These are phyloP conservation scores for Trichoderma virens DNA, from an alignment of 495 filamentous ascomycete species.

Conservation along the genomic window DNA sequence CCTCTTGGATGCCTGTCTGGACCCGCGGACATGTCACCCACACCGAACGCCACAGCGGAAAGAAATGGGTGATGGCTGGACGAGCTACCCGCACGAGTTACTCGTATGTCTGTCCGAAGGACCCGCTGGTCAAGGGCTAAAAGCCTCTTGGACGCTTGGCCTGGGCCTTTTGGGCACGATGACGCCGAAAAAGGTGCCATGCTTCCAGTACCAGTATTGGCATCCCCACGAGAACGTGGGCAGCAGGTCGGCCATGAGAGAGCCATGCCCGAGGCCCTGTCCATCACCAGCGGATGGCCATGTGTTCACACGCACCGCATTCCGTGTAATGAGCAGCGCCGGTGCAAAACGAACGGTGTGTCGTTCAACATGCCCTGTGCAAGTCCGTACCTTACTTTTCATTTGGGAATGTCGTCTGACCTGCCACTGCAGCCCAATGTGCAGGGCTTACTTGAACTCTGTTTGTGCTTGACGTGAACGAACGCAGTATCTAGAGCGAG, in stretches of 20 bases:
- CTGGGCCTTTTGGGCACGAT: not conserved
- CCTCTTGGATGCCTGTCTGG: not conserved
- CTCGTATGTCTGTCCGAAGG: too few species aligned
- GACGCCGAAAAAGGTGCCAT: not conserved
- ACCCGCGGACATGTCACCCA: slow-evolving; percentile 5
- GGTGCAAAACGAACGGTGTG: too few species aligned
- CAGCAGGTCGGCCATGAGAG: not conserved
- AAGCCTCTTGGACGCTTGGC: not conserved
- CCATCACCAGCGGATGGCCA: not conserved
- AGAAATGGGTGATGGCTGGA: not conserved
- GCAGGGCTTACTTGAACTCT: not conserved
- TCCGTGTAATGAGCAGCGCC: too few species aligned
- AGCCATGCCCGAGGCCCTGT: not conserved
- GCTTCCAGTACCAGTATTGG: not conserved
- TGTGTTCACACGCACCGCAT: not conserved
- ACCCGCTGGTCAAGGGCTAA: not conserved
- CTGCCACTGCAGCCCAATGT: not conserved
- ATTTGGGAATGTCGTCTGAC: not conserved
- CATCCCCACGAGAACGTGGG: not conserved
- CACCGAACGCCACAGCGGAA: slow-evolving; percentile 4
- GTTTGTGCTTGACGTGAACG: not conserved
- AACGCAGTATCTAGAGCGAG: not conserved
- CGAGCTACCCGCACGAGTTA: too few species aligned
- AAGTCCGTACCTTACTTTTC: not conserved
- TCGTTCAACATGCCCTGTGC: not conserved